These are phyloP conservation scores for Herpetospermum pedunculosum DNA, from an alignment of 306 rosid species.

Conservation along the genomic window DNA sequence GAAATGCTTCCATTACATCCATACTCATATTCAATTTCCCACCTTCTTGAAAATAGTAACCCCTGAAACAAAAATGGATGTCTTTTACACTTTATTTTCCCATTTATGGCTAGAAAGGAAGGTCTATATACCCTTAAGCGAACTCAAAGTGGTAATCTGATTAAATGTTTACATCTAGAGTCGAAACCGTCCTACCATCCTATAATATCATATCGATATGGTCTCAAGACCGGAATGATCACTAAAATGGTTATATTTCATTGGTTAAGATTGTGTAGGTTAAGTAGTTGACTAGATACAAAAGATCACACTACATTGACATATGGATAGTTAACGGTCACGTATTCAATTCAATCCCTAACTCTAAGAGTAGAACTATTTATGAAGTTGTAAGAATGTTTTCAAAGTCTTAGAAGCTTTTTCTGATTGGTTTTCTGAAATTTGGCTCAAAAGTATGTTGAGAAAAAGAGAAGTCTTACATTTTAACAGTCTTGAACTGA, in stretches of 20 bases:
- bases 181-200: background rate
- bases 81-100: background rate
- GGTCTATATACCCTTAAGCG: background rate
- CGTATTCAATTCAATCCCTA: too few species aligned
- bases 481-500: constrained; percentile 39
- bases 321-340: too few species aligned
- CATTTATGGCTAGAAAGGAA: background rate
- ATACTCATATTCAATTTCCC: constrained; percentile 41
- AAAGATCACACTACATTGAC: too few species aligned
- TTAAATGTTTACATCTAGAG: background rate
- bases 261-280: too few species aligned
- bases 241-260: background rate
- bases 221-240: background rate
- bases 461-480: constrained; percentile 18
- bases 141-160: background rate
- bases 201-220: background rate
- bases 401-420: too few species aligned
- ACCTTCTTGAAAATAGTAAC: constrained; percentile 64
- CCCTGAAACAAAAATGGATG: constrained; percentile 27
- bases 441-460: background rate
- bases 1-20: constrained; percentile 59
- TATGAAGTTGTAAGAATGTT: too few species aligned
- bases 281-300: too few species aligned
- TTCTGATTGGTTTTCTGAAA: background rate
- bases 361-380: too few species aligned